These are phyloP conservation scores for Nicotiana tomentosiformis DNA, from an alignment of 257 asterid species.

Conservation along the genomic window DNA sequence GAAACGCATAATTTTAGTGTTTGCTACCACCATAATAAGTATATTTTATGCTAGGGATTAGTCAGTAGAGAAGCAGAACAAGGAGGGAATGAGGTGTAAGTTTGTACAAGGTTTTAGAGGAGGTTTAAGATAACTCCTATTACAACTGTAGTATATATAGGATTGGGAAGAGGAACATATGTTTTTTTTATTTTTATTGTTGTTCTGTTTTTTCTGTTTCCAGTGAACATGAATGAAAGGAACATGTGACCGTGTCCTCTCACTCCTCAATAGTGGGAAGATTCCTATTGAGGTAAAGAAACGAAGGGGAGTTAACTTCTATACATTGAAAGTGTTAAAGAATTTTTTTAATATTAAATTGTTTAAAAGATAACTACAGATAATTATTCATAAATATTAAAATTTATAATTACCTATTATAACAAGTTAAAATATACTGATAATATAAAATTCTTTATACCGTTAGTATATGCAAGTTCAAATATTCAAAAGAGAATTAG, in stretches of 20 bases:
- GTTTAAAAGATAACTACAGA: too few species aligned
- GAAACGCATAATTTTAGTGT: background rate
- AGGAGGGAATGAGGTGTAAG: background rate
- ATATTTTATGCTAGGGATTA: background rate
- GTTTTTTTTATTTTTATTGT: background rate
- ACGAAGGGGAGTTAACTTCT: background rate
- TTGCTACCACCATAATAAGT: background rate
- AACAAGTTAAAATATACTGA: too few species aligned
- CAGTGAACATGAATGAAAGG: background rate
- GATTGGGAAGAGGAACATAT: background rate
- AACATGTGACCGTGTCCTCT: background rate
- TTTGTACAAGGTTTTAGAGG: background rate
- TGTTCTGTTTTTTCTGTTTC: background rate
- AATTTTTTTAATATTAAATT: too few species aligned
- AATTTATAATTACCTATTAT: too few species aligned
- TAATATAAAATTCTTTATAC: too few species aligned
- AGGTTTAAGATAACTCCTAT: background rate
- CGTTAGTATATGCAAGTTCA: too few species aligned
- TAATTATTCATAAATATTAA: too few species aligned
- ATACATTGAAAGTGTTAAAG: too few species aligned
- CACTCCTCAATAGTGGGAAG: constrained; percentile 20
- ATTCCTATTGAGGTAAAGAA: constrained; percentile 14
- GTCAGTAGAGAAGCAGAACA: background rate
- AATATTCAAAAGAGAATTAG: background rate
- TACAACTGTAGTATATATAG: constrained; percentile 1